These are phyloP conservation scores for Daphne laureola DNA, from an alignment of 441 rosid species.

Conservation along the genomic window DNA sequence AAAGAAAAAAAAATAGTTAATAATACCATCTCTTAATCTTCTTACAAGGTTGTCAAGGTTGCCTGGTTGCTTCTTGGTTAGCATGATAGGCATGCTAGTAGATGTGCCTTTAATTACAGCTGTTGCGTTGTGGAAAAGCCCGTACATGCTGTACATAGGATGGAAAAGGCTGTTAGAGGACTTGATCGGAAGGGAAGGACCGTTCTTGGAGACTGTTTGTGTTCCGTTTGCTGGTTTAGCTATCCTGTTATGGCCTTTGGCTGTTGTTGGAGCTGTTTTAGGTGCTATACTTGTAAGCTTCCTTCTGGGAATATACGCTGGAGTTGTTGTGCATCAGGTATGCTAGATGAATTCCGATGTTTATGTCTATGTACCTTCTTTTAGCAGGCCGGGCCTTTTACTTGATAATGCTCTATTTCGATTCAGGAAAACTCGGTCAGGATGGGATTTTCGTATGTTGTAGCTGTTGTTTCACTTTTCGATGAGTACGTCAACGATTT, in stretches of 20 bases:
- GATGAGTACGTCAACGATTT: slow-evolving; percentile 82
- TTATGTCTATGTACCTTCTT: slow-evolving; percentile 5
- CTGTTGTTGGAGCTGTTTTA: slow-evolving; percentile 56
- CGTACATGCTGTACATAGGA: slow-evolving; percentile 73
- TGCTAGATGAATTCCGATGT: slow-evolving; percentile 2
- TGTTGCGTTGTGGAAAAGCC: slow-evolving; percentile 79
- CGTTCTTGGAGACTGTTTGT: slow-evolving; percentile 78
- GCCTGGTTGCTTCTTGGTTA: slow-evolving; percentile 58
- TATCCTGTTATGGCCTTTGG: slow-evolving; percentile 78
- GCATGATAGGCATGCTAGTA: slow-evolving; percentile 52
- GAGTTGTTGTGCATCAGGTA: slow-evolving; percentile 81
- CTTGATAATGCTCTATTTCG: slow-evolving; percentile 16
- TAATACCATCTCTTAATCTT: slow-evolving; percentile 6
- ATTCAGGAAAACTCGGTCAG: slow-evolving; percentile 65
- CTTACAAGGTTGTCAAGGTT: slow-evolving; percentile 43
- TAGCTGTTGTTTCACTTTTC: slow-evolving; percentile 59
- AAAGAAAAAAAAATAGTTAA: background rate
- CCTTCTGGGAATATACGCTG: slow-evolving; percentile 59
- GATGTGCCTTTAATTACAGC: slow-evolving; percentile 50
- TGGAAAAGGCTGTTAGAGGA: slow-evolving; percentile 90
- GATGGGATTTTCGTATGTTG: slow-evolving; percentile 58
- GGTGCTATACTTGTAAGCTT: slow-evolving; percentile 59
- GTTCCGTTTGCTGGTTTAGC: slow-evolving; percentile 92
- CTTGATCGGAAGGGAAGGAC: slow-evolving; percentile 84
- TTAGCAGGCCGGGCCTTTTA: slow-evolving; percentile 9